Evolutionary conservation across 179 eudicot species (phyloP).

Genomic region (Heliamphora pulchella): DNA sequence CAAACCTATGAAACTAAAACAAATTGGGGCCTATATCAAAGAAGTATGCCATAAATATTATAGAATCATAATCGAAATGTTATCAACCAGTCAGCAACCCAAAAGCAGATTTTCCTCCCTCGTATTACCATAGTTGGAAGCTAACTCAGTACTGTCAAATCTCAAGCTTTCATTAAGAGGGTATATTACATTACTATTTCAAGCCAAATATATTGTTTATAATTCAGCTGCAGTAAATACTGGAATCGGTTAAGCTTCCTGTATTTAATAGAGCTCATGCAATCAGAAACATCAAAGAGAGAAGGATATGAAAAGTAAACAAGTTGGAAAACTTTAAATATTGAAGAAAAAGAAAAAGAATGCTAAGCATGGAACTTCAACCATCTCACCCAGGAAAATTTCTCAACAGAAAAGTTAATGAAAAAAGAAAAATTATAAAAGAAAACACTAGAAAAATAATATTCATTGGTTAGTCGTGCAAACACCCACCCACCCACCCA

Average conservation of each 20-base stretch:
- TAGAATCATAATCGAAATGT: neutral
- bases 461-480: too few species aligned
- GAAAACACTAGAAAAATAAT: too few species aligned
- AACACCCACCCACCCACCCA: too few species aligned
- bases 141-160: neutral
- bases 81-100: neutral
- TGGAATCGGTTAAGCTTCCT: neutral
- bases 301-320: neutral
- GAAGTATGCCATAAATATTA: neutral
- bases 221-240: neutral
- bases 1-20: neutral
- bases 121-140: neutral
- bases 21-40: neutral
- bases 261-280: neutral
- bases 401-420: neutral
- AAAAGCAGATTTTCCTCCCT: neutral
- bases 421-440: too few species aligned
- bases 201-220: neutral
- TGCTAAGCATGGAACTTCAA: neutral
- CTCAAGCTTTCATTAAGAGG: neutral
- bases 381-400: neutral
- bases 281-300: neutral
- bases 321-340: neutral
- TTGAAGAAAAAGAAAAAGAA: neutral
- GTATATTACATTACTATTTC: too few species aligned